phyloP scores from a whole-genome alignment of 75 land plant genomes.

The Isoetes taiwanensis region DNA sequence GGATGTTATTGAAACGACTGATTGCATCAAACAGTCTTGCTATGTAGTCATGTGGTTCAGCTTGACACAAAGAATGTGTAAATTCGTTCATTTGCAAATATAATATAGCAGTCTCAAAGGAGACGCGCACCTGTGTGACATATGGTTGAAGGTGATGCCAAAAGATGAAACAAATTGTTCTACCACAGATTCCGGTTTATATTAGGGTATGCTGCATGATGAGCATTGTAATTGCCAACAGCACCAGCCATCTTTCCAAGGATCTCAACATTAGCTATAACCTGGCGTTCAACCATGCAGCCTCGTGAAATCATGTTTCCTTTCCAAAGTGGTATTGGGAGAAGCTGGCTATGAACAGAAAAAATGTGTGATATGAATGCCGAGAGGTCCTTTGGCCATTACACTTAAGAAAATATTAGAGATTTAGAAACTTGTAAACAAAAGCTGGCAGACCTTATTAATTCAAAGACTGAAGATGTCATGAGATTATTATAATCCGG shows the following conservation, averaged over 20 bases:
- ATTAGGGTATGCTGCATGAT: slow-evolving; percentile 73
- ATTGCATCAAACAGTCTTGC: slow-evolving; percentile 61
- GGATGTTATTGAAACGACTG: slow-evolving; percentile 57
- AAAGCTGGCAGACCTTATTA: no score
- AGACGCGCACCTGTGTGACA: slow-evolving; percentile 81
- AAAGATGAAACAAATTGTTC: slow-evolving; percentile 77
- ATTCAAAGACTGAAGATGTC: no score
- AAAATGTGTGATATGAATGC: no score
- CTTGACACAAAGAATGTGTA: no score
- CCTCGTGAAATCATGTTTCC: slow-evolving; percentile 78
- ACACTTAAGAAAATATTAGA: no score
- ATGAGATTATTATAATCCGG: no score
- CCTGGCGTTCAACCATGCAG: slow-evolving; percentile 35
- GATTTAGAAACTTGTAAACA: no score
- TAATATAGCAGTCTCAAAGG: no score
- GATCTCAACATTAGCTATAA: slow-evolving; percentile 33
- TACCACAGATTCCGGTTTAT: slow-evolving; percentile 66
- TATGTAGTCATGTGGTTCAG: slow-evolving; percentile 92
- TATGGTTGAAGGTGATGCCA: slow-evolving; percentile 81
- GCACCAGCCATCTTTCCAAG: slow-evolving; percentile 95
- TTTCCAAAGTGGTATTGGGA: slow-evolving; percentile 92
- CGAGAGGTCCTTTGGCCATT: no score
- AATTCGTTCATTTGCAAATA: no score
- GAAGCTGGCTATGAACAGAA: slow-evolving; percentile 89
- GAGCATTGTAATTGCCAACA: slow-evolving; percentile 96